Evolutionary conservation across 1,139 yeast species (phyloP).

Genomic region (Blastobotrys malaysiensis): DNA sequence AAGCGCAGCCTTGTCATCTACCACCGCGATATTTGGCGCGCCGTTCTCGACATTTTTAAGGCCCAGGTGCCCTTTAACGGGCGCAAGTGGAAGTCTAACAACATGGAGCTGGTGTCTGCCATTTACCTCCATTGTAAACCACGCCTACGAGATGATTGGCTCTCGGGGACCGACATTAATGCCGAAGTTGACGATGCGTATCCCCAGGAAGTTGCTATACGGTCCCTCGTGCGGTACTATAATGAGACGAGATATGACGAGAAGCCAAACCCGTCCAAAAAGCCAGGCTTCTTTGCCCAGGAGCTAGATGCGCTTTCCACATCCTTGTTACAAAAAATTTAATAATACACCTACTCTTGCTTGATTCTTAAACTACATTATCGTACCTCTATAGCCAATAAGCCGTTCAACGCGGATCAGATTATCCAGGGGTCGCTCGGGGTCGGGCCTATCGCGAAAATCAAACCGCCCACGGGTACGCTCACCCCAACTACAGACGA

Average conservation of each 20-base stretch:
- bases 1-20: slow-evolving; percentile 41
- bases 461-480: no score
- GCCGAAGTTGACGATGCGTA: slow-evolving; percentile 71
- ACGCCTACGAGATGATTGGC: slow-evolving; percentile 79
- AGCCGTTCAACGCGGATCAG: no score
- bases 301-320: slow-evolving; percentile 34
- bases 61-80: slow-evolving; percentile 88
- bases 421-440: neutral
- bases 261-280: slow-evolving; percentile 24
- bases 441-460: neutral
- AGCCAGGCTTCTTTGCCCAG: slow-evolving; percentile 43
- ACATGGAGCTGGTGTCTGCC: slow-evolving; percentile 89
- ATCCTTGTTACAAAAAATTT: neutral
- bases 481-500: neutral
- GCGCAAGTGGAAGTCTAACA: slow-evolving; percentile 86
- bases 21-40: slow-evolving; percentile 58
- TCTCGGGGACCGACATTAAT: slow-evolving; percentile 76
- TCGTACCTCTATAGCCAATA: no score
- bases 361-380: no score
- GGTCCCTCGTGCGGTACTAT: slow-evolving; percentile 77
- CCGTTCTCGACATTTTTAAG: slow-evolving; percentile 65
- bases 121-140: slow-evolving; percentile 73
- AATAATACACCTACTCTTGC: no score
- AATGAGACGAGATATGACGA: slow-evolving; percentile 45
- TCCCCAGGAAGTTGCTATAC: slow-evolving; percentile 79